phyloP scores from a whole-genome alignment of 176 grass and related monocot genomes.

The bread wheat (Triticum aestivum) region DNA sequence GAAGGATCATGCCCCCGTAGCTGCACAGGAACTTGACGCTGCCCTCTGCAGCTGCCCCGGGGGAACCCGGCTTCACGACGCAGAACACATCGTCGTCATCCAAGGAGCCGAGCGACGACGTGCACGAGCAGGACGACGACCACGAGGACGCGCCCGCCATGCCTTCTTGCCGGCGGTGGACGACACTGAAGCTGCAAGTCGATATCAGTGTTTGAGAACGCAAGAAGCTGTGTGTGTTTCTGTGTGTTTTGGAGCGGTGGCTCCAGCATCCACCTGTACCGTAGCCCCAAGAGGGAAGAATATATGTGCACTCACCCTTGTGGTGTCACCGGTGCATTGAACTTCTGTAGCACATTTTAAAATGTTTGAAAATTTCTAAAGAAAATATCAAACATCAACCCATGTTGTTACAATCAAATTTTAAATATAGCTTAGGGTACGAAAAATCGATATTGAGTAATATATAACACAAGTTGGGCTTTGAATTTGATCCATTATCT shows the following conservation, averaged over 20 bases:
- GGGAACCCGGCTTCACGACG: neutral
- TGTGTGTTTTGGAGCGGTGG: neutral
- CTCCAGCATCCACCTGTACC: too few species aligned
- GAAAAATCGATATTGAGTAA: too few species aligned
- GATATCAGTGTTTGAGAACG: neutral
- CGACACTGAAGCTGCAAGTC: neutral
- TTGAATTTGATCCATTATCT: too few species aligned
- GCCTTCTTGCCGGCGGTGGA: neutral
- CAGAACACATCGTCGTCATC: constrained; percentile 17
- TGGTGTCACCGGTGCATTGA: too few species aligned
- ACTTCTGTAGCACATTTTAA: too few species aligned
- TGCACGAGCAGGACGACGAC: constrained; percentile 42
- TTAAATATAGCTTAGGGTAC: too few species aligned
- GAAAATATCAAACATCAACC: too few species aligned
- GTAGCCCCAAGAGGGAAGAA: too few species aligned
- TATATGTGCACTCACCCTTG: too few species aligned
- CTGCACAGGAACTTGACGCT: constrained; percentile 77
- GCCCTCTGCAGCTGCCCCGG: neutral
- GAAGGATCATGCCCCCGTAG: constrained; percentile 77
- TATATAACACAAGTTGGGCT: too few species aligned
- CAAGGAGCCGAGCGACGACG: constrained; percentile 23
- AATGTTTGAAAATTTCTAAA: too few species aligned
- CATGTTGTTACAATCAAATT: too few species aligned
- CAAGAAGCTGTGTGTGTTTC: neutral
- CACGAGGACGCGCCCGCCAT: constrained; percentile 21